phyloP scores from a whole-genome alignment of 2,329 filamentous ascomycete species.

The Epichloe scottii region DNA sequence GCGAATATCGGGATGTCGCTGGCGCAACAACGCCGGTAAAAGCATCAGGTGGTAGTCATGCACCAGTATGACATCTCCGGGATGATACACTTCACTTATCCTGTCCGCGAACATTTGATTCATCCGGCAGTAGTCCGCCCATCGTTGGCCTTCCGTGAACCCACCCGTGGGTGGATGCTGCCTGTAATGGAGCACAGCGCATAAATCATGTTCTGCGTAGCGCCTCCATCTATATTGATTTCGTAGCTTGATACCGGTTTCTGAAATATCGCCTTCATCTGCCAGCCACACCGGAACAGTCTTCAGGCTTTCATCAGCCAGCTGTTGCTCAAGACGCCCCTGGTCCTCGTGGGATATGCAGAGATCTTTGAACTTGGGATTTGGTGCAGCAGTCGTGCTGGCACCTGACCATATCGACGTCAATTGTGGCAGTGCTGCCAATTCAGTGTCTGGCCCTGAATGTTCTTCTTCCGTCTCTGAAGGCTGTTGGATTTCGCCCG shows the following conservation, averaged over 20 bases:
- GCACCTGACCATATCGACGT: conserved; percentile 1
- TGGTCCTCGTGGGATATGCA: conserved; percentile 52
- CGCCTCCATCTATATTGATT: conserved; percentile 78
- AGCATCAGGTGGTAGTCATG: conserved; percentile 92
- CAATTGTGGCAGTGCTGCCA: background rate
- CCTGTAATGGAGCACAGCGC: conserved; percentile 90
- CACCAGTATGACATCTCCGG: conserved; percentile 80
- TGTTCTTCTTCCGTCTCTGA: conserved; percentile 13
- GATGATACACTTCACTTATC: conserved; percentile 77
- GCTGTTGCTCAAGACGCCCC: conserved; percentile 56
- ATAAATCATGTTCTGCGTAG: conserved; percentile 82
- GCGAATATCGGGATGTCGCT: conserved; percentile 75
- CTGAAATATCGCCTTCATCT: conserved; percentile 54
- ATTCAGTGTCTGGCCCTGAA: background rate
- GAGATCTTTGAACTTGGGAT: conserved; percentile 2
- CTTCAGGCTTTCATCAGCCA: conserved; percentile 59
- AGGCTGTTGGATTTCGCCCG: conserved; percentile 55
- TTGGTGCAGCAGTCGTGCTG: background rate
- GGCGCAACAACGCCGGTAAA: conserved; percentile 73
- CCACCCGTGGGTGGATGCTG: conserved; percentile 81
- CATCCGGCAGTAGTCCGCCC: conserved; percentile 87
- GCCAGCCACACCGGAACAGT: conserved; percentile 81
- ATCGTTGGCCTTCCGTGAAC: conserved; percentile 63
- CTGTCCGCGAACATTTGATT: conserved; percentile 84
- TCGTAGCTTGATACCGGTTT: conserved; percentile 45